Conservation (phyloP, 352 stramenopile species). For the Plasmopara muralis region DNA sequence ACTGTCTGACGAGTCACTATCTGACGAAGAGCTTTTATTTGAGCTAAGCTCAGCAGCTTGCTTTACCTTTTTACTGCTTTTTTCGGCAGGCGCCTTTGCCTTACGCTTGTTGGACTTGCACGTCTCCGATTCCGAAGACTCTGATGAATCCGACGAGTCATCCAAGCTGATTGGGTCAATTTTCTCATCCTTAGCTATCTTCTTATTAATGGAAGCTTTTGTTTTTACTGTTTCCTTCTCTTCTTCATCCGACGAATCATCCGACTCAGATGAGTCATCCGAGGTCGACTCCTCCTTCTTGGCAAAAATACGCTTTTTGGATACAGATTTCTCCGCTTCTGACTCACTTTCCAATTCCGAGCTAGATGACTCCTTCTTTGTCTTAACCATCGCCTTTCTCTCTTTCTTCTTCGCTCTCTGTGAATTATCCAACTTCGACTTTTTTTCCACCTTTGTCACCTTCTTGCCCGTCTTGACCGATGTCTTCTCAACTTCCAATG, state of each 20-base stretch:
- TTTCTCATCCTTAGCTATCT: conserved; percentile 6
- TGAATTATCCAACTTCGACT: not conserved
- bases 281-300: conserved; percentile 22
- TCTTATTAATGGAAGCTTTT: conserved; percentile 5
- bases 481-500: conserved; percentile 11
- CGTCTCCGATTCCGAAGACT: conserved; percentile 38
- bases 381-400: conserved; percentile 17
- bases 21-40: conserved; percentile 34
- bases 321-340: conserved; percentile 20
- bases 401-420: conserved; percentile 12
- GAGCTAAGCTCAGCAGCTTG: conserved; percentile 30
- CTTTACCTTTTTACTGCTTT: conserved; percentile 40
- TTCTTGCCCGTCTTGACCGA: conserved; percentile 1
- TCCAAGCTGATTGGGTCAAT: conserved; percentile 17
- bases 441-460: not conserved
- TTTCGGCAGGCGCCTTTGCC: conserved; percentile 26
- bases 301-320: conserved; percentile 15
- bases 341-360: conserved; percentile 50
- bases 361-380: conserved; percentile 19
- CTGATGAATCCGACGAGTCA: conserved; percentile 24
- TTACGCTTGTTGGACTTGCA: conserved; percentile 50
- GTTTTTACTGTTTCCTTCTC: conserved; percentile 22
- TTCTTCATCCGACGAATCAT: conserved; percentile 51
- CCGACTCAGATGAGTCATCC: conserved; percentile 25
- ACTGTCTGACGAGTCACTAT: conserved; percentile 24